Base-by-base conservation (phyloP, 257 asterid genomes). In the Sherardia arvensis region DNA sequence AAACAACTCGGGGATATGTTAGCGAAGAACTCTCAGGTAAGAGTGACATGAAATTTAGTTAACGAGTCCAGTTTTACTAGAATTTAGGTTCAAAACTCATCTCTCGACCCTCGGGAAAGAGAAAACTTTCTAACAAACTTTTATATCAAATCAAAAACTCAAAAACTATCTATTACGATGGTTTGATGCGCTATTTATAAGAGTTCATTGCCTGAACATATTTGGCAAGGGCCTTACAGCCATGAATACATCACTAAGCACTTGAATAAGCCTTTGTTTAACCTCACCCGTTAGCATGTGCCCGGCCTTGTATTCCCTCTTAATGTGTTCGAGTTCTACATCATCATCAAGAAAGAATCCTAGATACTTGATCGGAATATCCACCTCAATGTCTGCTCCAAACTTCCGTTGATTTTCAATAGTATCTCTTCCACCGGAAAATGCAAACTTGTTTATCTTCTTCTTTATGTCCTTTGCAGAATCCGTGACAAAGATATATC, bases 311-410 rank as follows among this genome's bases (percentile, higher is more conserved):
- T 34, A 10, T n/a, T n/a, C n/a, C 68, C 68, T 81, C 69, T 76
- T 68, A 63, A 86, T 87, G 67, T 74, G 70, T 58, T 88, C 95
- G 40, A 88, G 89, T 74, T 88, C 98, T 5, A 71, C 70, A 70
- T 91, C 96, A 40, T 91, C 98, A 21, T 91, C 98, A 79, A 88
- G 79, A 81, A 91, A 91, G 75, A 91, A 91, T 20, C 95, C 87
- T 43, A 91, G 98, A 75, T 91, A n/a, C n/a, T n/a, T n/a, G n/a
- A n/a, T n/a, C n/a, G n/a, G n/a, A n/a, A n/a, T n/a, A n/a, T n/a
- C n/a, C 28, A 91, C 98, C 96, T 88, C 96, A 55, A 91, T 87
- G 75, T 88, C 88, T 61, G 98, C 98, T 62, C 98, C 98, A 72
- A 73, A 81, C 76, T 88, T 81, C 64, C 91, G 70, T 74, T 91